Conservation (phyloP, 768 basidiomycete genomes). For the Phylloporus arenicola region DNA sequence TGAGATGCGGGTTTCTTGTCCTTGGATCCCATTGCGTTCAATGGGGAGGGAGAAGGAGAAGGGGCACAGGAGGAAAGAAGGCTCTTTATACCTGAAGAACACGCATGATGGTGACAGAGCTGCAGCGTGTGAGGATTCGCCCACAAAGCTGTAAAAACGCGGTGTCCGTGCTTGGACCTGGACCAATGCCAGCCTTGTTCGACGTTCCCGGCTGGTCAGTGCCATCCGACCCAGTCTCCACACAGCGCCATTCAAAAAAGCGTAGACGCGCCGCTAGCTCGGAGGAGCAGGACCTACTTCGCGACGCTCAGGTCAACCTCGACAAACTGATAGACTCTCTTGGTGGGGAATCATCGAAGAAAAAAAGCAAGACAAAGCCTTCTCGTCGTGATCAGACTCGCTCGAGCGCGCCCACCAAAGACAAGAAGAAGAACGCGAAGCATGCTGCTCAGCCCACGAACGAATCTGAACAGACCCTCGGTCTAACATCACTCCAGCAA, state of each 20-base stretch:
- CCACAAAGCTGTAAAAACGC: slow-evolving; percentile 9
- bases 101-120: slow-evolving; percentile 12
- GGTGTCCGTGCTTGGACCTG: slow-evolving; percentile 13
- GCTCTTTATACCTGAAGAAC: slow-evolving; percentile 15
- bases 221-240: slow-evolving; percentile 36
- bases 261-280: slow-evolving; percentile 48
- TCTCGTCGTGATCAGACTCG: slow-evolving; percentile 5
- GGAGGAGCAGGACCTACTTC: slow-evolving; percentile 35
- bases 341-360: slow-evolving; percentile 21
- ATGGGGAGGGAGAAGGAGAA: background rate
- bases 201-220: slow-evolving; percentile 69
- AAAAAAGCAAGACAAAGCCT: slow-evolving; percentile 14
- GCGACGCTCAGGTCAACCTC: slow-evolving; percentile 45
- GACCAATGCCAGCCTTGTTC: slow-evolving; percentile 41
- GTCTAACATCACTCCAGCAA: slow-evolving; percentile 69
- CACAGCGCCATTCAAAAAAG: slow-evolving; percentile 32
- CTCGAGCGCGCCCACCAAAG: slow-evolving; percentile 6
- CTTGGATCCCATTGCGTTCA: background rate
- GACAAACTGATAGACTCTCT: slow-evolving; percentile 58
- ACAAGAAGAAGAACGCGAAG: slow-evolving; percentile 17
- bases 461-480: slow-evolving; percentile 14
- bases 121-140: slow-evolving; percentile 14
- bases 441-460: slow-evolving; percentile 17
- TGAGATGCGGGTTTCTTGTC: slow-evolving; percentile 12
- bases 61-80: background rate